Evolutionary conservation across 2,329 filamentous ascomycete species (phyloP), one percentile per base, ranked within the genome.

Genomic region (Pleurostoma richardsiae): DNA sequence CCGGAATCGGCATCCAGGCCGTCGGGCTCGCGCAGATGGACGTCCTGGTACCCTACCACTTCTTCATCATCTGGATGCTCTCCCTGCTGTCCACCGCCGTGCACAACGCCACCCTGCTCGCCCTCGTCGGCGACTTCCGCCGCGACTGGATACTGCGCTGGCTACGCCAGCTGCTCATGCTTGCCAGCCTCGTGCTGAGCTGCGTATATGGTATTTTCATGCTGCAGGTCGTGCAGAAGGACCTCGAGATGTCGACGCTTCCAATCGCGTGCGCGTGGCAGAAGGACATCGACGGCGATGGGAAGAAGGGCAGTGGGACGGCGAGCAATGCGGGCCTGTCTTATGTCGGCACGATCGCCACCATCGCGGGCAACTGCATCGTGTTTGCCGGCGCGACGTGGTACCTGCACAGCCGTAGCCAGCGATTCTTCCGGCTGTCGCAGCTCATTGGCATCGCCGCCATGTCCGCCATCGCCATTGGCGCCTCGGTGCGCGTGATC

Each of bases 31-130:
- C 77, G 4, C 80, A 82, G 57, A 75, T 79, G 58, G 64, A 73
- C 41, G 68, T 69, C 4, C 74, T 86, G 59, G 73, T 83, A 0
- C 75, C 81, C 0, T 87, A 87, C 59, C 83, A 87, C 63, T 85
- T 86, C 67, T 86, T 86, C 67, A 74, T 86, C 46, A 77, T 86
- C 53, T 86, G 82, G 83, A 82, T 85, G 68, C 67, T 86, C 2
- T 80, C 79, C 0, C 64, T 85, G 10, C 69, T 86, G 6, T 80
- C 80, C 11, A 85, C 80, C 52, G 79, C 80, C 1, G 84, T 83
- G 3, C 83, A 86, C 61, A 82, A 85, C 49, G 73, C 79, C 4
- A 80, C 82, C 0, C 66, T 86, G 11, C 70, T 86, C n/a, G 80
- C 80, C 1, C 72, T 86, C 31, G 79, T 82, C 2, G 77, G 78